Evolutionary conservation across 2,329 filamentous ascomycete genomes (phyloP), one percentile per base, ranked within the genome.

Genomic region (Botrytis sinoallii): DNA sequence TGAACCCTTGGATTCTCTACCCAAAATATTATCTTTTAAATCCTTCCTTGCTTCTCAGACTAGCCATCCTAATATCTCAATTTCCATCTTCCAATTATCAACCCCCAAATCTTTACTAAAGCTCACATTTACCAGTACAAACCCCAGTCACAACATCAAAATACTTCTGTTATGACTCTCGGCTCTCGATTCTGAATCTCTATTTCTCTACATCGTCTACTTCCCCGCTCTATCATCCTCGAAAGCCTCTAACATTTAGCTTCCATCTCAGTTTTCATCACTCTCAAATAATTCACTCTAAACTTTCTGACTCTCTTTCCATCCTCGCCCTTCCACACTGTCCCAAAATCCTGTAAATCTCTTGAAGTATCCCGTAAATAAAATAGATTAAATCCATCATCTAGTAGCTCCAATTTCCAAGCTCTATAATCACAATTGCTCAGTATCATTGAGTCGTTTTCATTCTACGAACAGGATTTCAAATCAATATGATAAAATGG

Each of bases 321-420:
- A 29, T 29, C n/a, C n/a, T 18, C 14, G 18, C 6, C n/a, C n/a
- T 18, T 57, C 14, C n/a, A 8, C n/a, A 16, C 0, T 10, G 1
- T 57, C n/a, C 0, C 6, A 29, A 18, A 4, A 18, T 18, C 6
- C 14, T 18, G 29, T 14, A 57, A 29, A n/a, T 18, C n/a, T 14
- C n/a, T 29, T 0, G 3, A 18, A 18, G n/a, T 29, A 32, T 18
- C 16, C 6, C 14, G 3, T 29, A 29, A 2, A 7, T 29, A 18
- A 9, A 9, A 29, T 8, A 57, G 6, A 8, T 57, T 2, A 1
- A 18, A 9, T 18, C 1, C 5, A 29, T 18, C 6, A 57, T 57
- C 52, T 57, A 14, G 3, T 29, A 18, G 52, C 52, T 32, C n/a
- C 2, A 9, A 8, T 1, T 29, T 4, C 18, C n/a, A 29, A 57